Conservation (phyloP, 2,329 filamentous ascomycete genomes). For the Ophiostoma quercus region DNA sequence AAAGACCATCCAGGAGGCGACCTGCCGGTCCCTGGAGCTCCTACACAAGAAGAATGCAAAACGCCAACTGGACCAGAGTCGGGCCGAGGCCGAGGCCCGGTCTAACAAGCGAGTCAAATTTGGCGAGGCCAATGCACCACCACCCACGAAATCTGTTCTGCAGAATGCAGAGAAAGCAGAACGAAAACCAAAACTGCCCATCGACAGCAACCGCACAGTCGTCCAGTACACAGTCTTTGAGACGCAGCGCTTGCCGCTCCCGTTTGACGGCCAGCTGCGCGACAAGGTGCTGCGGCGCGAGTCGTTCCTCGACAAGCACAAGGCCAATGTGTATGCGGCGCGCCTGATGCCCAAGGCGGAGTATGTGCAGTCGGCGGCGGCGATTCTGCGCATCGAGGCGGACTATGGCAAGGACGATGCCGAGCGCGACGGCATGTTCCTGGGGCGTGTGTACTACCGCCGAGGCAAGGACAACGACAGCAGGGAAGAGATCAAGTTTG, state of each 20-base stretch:
- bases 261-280: constrained; percentile 12
- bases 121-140: neutral
- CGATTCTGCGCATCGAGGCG: neutral
- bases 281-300: constrained; percentile 9
- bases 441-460: neutral
- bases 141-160: neutral
- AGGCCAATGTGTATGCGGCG: neutral
- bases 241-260: neutral
- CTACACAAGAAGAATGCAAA: neutral
- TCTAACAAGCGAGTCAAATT: neutral
- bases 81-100: neutral
- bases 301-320: constrained; percentile 9
- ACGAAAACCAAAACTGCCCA: neutral
- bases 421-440: constrained; percentile 6
- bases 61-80: neutral
- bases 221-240: constrained; percentile 7
- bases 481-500: neutral
- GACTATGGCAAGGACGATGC: neutral
- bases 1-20: neutral
- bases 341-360: constrained; percentile 11
- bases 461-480: neutral
- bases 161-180: neutral
- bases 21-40: neutral
- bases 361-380: neutral
- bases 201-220: neutral